Evolutionary conservation across 768 basidiomycete species (phyloP).

Genomic region (Pleurotus tuber-regium): DNA sequence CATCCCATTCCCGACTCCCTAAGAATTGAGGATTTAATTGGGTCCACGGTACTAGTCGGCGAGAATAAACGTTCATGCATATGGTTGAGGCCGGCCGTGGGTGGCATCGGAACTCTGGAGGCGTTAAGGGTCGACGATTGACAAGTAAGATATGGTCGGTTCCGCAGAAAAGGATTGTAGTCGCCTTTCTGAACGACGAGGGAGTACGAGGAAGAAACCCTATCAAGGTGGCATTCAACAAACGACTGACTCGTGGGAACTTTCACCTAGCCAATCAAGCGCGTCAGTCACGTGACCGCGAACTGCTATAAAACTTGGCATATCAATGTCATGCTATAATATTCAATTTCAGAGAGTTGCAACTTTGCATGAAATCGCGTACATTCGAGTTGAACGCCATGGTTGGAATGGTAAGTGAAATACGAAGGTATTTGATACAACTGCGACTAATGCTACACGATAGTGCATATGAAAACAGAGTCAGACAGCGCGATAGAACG

Average conservation of each 20-base stretch:
- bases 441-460: constrained; percentile 1
- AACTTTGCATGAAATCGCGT: too few relatives aligned
- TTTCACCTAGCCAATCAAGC: constrained; percentile 18
- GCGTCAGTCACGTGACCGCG: constrained; percentile 43
- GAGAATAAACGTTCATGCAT: constrained; percentile 9
- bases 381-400: neutral
- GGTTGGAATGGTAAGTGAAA: neutral
- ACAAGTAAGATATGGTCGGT: constrained; percentile 54
- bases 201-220: constrained; percentile 13
- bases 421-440: neutral
- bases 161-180: constrained; percentile 49
- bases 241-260: constrained; percentile 39
- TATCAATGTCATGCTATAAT: too few relatives aligned
- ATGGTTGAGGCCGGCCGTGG: constrained; percentile 8
- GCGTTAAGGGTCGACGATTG: constrained; percentile 31
- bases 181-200: constrained; percentile 22
- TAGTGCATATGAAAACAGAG: neutral
- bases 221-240: constrained; percentile 31
- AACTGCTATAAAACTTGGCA: neutral
- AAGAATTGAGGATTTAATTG: constrained; percentile 60
- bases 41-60: constrained; percentile 29
- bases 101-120: neutral
- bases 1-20: constrained; percentile 67
- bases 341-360: too few relatives aligned
- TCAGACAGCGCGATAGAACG: neutral